A percentile compares a stretch with the other conserved stretches of the same genome.
These are phyloP conservation scores for Picochlorum costavermella DNA, from an alignment of 139 green algal genomes.

Conservation along the genomic window DNA sequence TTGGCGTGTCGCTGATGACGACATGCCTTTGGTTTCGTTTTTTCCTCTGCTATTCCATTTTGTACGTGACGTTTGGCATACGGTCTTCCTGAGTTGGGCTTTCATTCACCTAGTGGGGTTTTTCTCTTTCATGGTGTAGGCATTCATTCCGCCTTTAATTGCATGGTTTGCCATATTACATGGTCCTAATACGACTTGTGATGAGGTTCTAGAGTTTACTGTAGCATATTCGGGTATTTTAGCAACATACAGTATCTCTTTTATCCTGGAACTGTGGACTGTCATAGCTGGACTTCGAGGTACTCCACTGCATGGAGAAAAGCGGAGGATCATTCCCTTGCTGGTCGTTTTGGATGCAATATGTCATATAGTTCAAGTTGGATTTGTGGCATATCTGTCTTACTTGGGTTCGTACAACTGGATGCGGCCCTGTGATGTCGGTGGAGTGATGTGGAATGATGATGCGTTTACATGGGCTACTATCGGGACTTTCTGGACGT, in stretches of 20 bases:
- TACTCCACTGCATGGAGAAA: not conserved
- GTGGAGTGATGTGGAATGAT: conserved; percentile 2
- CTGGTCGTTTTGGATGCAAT: not conserved
- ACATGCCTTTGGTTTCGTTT: not conserved
- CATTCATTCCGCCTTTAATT: no score
- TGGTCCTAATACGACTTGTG: conserved; percentile 11
- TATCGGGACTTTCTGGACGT: not conserved
- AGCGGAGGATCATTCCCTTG: not conserved
- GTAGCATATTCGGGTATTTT: conserved; percentile 1
- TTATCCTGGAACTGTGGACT: not conserved
- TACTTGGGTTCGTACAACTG: conserved; percentile 18
- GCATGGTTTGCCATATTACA: no score
- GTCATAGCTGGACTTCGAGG: not conserved
- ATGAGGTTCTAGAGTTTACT: conserved; percentile 19
- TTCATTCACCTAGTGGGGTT: no score
- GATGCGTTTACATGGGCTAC: conserved; percentile 3
- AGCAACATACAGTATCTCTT: not conserved
- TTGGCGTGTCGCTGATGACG: not conserved
- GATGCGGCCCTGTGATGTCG: conserved; percentile 19
- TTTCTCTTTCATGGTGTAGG: no score
- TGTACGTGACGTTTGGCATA: not conserved
- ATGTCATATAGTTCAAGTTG: not conserved
- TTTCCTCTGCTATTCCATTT: not conserved
- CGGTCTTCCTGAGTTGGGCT: not conserved
- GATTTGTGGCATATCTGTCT: conserved; percentile 9